phyloP scores from a whole-genome alignment of 257 asterid genomes.

The Asclepias syriaca region DNA sequence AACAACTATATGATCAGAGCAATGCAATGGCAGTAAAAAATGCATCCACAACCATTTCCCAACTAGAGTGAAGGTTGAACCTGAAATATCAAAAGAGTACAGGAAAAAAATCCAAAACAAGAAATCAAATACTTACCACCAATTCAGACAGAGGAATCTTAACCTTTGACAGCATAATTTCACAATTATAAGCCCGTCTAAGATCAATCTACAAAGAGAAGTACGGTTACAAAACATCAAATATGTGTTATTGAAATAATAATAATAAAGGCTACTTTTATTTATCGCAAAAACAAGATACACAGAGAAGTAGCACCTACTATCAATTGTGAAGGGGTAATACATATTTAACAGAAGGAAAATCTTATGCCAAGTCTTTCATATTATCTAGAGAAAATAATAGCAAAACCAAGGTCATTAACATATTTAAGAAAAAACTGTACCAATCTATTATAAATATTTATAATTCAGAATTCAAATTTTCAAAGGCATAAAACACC shows the following conservation, averaged over 20 bases:
- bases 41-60: background rate
- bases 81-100: background rate
- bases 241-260: background rate
- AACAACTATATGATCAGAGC: background rate
- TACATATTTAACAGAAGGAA: background rate
- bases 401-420: background rate
- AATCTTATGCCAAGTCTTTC: background rate
- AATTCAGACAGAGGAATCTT: slow-evolving; percentile 77
- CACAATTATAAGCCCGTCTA: slow-evolving; percentile 86
- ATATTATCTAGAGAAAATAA: background rate
- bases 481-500: background rate
- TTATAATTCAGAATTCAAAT: background rate
- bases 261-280: background rate
- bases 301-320: background rate
- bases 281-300: background rate
- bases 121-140: slow-evolving; percentile 42
- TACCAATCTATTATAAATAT: background rate
- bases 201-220: slow-evolving; percentile 61
- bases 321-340: background rate
- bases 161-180: slow-evolving; percentile 84
- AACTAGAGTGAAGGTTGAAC: background rate
- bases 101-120: background rate
- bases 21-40: background rate
- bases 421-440: background rate
- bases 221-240: slow-evolving; percentile 2